These are phyloP conservation scores for Curvularia eragrostidis DNA, from an alignment of 2,329 filamentous ascomycete species.

Conservation along the genomic window DNA sequence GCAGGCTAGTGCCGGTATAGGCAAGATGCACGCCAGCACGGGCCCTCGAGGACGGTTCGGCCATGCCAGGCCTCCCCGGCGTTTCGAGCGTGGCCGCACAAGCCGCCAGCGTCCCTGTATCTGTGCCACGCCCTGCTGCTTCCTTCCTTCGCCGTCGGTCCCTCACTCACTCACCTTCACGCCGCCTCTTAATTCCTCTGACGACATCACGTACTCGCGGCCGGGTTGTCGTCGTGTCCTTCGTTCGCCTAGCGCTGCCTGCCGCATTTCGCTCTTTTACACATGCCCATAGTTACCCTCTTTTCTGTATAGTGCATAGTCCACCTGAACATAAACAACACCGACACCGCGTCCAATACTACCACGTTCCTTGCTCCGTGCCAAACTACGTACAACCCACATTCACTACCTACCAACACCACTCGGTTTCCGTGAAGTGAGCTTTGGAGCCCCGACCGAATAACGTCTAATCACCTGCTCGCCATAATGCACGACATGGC, in stretches of 20 bases:
- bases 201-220: conserved; percentile 34
- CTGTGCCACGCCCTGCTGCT: conserved; percentile 15
- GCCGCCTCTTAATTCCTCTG: conserved; percentile 27
- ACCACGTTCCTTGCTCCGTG: conserved; percentile 42
- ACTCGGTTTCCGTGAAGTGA: conserved; percentile 17
- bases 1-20: conserved; percentile 26
- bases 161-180: conserved; percentile 23
- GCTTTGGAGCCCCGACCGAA: neutral
- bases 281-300: conserved; percentile 32
- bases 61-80: conserved; percentile 30
- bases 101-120: conserved; percentile 30
- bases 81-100: conserved; percentile 27
- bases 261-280: conserved; percentile 44
- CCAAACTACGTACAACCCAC: conserved; percentile 32
- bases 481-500: conserved; percentile 25
- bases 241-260: conserved; percentile 48
- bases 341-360: conserved; percentile 14
- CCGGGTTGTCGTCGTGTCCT: conserved; percentile 51
- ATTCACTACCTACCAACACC: conserved; percentile 32
- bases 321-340: conserved; percentile 26
- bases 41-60: conserved; percentile 13
- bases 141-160: conserved; percentile 15
- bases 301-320: conserved; percentile 44
- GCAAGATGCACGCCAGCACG: conserved; percentile 35
- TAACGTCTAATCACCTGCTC: conserved; percentile 5